Evolutionary conservation across 805 yeast genomes (phyloP).

Genomic region (Metschnikowia chrysomelidarum): DNA sequence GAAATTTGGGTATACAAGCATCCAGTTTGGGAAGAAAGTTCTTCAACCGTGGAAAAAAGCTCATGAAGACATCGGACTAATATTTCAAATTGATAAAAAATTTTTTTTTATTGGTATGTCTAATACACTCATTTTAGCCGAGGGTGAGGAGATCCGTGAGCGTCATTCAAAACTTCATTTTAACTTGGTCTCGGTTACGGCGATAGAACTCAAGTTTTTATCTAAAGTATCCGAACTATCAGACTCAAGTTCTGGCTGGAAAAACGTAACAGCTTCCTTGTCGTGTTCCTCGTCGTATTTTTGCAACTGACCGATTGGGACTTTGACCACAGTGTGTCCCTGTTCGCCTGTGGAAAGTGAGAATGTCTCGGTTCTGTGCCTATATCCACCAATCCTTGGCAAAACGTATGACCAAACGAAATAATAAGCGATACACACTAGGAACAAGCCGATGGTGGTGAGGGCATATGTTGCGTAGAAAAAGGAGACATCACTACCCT

Average conservation of each 20-base stretch:
- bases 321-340: constrained; percentile 41
- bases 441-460: constrained; percentile 33
- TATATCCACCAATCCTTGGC: constrained; percentile 32
- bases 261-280: constrained; percentile 4
- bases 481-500: constrained; percentile 42
- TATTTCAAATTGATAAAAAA: not conserved
- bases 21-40: constrained; percentile 53
- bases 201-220: constrained; percentile 3
- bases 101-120: not conserved
- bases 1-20: constrained; percentile 46
- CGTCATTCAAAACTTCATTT: not conserved
- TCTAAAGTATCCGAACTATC: constrained; percentile 1
- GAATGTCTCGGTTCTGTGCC: constrained; percentile 30
- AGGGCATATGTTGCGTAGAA: constrained; percentile 44
- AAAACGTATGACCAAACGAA: constrained; percentile 35
- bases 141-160: not conserved
- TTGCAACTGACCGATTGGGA: constrained; percentile 27
- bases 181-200: constrained; percentile 5
- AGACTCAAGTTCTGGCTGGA: constrained; percentile 5
- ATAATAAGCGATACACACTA: constrained; percentile 33
- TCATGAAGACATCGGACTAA: constrained; percentile 32
- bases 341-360: constrained; percentile 35
- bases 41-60: constrained; percentile 55
- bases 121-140: not conserved
- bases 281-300: constrained; percentile 32